Base-by-base conservation (phyloP, 1,284 basidiomycete genomes). In the Veloboletus limbatus region DNA sequence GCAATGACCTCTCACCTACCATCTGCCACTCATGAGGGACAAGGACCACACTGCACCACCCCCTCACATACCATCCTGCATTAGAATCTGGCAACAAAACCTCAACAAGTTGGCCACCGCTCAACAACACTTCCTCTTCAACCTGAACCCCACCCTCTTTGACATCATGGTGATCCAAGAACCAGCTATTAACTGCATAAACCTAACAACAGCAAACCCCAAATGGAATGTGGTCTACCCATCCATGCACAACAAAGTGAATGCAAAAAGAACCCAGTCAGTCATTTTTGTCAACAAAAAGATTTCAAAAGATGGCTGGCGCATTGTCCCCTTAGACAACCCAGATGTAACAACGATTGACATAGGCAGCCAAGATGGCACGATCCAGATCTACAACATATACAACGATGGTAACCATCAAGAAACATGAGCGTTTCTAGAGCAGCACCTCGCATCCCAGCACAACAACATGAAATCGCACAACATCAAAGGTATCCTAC, bases 41-140 rank as follows among this genome's bases (percentile, higher is more conserved):
- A n/a, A n/a, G n/a, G n/a, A n/a, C n/a, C n/a, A n/a, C n/a, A n/a
- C n/a, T n/a, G n/a, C n/a, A n/a, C n/a, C n/a, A n/a, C n/a, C n/a
- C n/a, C n/a, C n/a, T n/a, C n/a, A n/a, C n/a, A n/a, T n/a, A n/a
- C n/a, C n/a, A n/a, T n/a, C n/a, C n/a, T n/a, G n/a, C n/a, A n/a
- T 26, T 7, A 36, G 10, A 37, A 37, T 37, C 13, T 36, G 33
- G 26, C 34, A 43, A 36, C 42, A 43, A 24, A 36, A 43, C 24
- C 25, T 43, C n/a, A 36, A 43, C 27, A 43, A 43, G 21, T 28
- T 21, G 4, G 4, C 14, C 4, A 36, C 14, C 3, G 21, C 27
- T 0, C 42, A 43, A 7, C 34, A 36, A 8, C 42, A 43, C 6
- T 2, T 43, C 2, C 33, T 43, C 3, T 9, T 18, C 5, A 24